phyloP scores from a whole-genome alignment of 805 yeast genomes.

The Ascoidea asiatica region DNA sequence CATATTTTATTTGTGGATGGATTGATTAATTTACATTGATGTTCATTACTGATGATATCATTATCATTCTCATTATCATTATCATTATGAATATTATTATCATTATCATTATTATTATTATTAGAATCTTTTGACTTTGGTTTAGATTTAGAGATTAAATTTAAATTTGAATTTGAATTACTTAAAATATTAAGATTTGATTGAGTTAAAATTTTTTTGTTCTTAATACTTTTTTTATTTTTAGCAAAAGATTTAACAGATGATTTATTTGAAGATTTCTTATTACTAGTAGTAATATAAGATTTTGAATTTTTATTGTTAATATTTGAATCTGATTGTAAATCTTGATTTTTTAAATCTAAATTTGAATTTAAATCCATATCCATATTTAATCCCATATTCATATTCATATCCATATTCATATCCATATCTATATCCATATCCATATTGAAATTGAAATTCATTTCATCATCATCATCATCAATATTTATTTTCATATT shows the following conservation, averaged over 20 bases:
- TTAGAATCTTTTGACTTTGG: background rate
- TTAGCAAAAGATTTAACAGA: background rate
- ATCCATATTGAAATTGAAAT: too few relatives aligned
- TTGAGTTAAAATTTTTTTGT: slow-evolving; percentile 2
- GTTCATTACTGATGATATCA: slow-evolving; percentile 1
- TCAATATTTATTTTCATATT: background rate
- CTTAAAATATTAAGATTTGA: slow-evolving; percentile 1
- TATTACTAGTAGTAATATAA: too few relatives aligned
- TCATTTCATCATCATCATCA: background rate
- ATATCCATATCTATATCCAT: too few relatives aligned
- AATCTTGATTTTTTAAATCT: too few relatives aligned
- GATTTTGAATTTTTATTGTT: too few relatives aligned
- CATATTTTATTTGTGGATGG: slow-evolving; percentile 55
- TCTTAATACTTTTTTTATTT: background rate
- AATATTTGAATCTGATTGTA: too few relatives aligned
- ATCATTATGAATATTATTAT: background rate
- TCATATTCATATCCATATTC: too few relatives aligned
- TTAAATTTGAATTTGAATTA: background rate
- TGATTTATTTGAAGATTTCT: too few relatives aligned
- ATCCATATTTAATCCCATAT: too few relatives aligned
- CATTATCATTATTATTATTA: background rate
- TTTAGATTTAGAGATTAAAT: background rate
- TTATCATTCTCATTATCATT: slow-evolving; percentile 3
- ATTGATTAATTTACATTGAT: slow-evolving; percentile 45
- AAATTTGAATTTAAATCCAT: too few relatives aligned